Base-by-base conservation (phyloP, 208 protist species). In the Trypanosoma mega region DNA sequence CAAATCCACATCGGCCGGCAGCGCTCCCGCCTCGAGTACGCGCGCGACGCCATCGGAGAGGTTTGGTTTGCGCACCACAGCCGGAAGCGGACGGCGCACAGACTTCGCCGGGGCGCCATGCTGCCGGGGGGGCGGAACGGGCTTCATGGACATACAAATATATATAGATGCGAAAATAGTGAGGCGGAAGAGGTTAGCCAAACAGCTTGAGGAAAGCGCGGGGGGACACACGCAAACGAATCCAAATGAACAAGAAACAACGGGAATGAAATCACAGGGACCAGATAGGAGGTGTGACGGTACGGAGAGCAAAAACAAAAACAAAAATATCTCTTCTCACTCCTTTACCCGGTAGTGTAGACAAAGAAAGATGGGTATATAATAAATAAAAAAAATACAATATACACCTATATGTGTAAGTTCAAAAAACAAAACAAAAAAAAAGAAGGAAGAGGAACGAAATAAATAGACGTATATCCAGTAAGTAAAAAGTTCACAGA, bases 1-100 rank as follows among this genome's bases (percentile, higher is more conserved):
- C 11, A 92, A 52, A 30, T 95, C 88, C 0, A 55, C 59, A 45
- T 82, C 67, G 2, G 62, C 58, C 16, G 76, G 68, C 3, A 90
- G 37, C 26, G 47, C 43, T 16, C 82, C 74, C 3, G 58, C 55
- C 37, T 92, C 85, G 4, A 85, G 11, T 29, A 91, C 64, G 1
- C 70, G 50, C 1, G 82, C 41, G 18, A 88, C 54, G 11, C 82
- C 73, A 2, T 75, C 16, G 33, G 1, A 23, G 9, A 16, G 9
- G 21, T 9, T 12, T 3, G 46, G 43, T 23, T 21, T 8, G 18
- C 34, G 37, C 2, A 30, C 37, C 14, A 0, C 9, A 12, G 54
- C 23, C 24, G 56, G 37, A 50, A 52, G 18, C 16, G 56, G 33
- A 50, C 58, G 51, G 5, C 55, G 46, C 21, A 21, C 64, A 23